phyloP scores from a whole-genome alignment of 352 stramenopile species.

The Globisporangium sylvaticum region DNA sequence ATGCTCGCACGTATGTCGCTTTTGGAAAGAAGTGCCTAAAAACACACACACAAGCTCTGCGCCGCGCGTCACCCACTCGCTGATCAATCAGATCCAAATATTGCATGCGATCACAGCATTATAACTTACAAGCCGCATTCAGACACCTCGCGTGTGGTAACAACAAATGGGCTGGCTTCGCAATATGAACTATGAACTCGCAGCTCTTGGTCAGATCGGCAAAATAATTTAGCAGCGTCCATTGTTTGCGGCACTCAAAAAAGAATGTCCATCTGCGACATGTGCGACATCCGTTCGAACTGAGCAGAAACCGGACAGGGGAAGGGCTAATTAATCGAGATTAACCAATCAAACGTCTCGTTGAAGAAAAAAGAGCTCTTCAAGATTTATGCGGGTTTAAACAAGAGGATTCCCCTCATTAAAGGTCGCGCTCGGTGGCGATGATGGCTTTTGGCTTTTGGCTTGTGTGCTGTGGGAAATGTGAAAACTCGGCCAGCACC shows the following conservation, averaged over 20 bases:
- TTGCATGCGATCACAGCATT: neutral
- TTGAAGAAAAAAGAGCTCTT: slow-evolving; percentile 7
- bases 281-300: slow-evolving; percentile 3
- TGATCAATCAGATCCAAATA: neutral
- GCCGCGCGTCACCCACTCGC: neutral
- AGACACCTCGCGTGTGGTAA: neutral
- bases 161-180: neutral
- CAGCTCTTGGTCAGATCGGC: neutral
- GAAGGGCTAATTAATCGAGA: neutral
- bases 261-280: slow-evolving; percentile 13
- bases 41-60: neutral
- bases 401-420: neutral
- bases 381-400: slow-evolving; percentile 4
- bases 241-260: neutral
- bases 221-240: neutral
- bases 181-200: neutral
- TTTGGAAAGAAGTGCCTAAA: neutral
- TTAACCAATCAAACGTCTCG: slow-evolving; percentile 8
- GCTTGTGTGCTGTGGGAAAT: neutral
- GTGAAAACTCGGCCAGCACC: neutral
- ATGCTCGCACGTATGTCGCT: neutral
- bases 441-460: neutral
- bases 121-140: neutral
- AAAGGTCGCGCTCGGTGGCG: neutral
- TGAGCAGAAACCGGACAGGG: neutral